phyloP scores from a whole-genome alignment of 805 yeast species.

The Kuraishia cidri region DNA sequence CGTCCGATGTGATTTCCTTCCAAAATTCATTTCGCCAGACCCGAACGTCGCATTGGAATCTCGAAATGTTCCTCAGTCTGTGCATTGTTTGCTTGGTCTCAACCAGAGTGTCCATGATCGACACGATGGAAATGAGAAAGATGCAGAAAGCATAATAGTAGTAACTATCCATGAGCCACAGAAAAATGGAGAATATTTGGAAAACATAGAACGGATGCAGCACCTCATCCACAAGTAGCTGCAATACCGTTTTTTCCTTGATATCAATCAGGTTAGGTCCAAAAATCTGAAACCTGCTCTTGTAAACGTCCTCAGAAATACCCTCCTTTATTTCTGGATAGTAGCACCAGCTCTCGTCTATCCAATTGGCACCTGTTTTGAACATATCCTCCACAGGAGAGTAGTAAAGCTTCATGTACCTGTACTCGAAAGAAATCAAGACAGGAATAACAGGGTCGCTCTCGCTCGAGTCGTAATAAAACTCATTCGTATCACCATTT shows the following conservation, averaged over 20 bases:
- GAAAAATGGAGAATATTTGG: constrained; percentile 82
- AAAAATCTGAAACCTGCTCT: constrained; percentile 65
- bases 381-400: constrained; percentile 84
- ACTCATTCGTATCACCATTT: neutral
- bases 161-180: constrained; percentile 91
- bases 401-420: constrained; percentile 77
- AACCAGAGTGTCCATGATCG: constrained; percentile 71
- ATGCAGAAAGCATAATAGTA: constrained; percentile 93
- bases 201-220: constrained; percentile 93
- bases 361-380: constrained; percentile 81
- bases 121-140: constrained; percentile 72
- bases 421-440: constrained; percentile 64
- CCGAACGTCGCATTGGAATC: constrained; percentile 70
- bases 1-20: constrained; percentile 69
- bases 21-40: constrained; percentile 92
- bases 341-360: constrained; percentile 69
- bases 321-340: constrained; percentile 53
- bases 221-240: constrained; percentile 76
- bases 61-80: constrained; percentile 66
- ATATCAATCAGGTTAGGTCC: constrained; percentile 72
- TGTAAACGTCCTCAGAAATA: constrained; percentile 56
- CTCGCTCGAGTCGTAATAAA: constrained; percentile 15
- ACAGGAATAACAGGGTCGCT: constrained; percentile 62
- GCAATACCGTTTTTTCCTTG: constrained; percentile 56
- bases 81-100: constrained; percentile 75